Evolutionary conservation across 2,329 filamentous ascomycete species (phyloP), one percentile per base, ranked within the genome.

Genomic region (Neodidymelliopsis sp.): DNA sequence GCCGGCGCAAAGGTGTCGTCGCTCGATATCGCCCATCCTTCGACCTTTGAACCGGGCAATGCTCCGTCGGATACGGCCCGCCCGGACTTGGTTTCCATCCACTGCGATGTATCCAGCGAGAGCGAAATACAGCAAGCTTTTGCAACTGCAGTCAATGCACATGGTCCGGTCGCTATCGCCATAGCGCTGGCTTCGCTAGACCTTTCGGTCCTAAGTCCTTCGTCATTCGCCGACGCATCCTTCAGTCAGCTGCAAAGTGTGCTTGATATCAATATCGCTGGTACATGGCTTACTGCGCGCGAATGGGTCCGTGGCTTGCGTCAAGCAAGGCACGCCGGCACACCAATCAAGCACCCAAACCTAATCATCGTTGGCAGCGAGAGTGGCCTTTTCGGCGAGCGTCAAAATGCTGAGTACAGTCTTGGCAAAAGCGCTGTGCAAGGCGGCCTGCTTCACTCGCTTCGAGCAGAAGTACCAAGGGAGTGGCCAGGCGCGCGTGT

Each of bases 291-390:
- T 24, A 77, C 75, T 1, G 74, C 73, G 13, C 67, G 73, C 42
- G 67, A 69, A 18, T 79, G 77, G 77, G 55, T 78, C 5, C 58
- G 71, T 15, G 70, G 72, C 3, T 60, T 79, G 25, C 60, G 62
- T 9, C 48, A 59, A 19, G 60, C 60, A 20, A 54, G 60, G 19
- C 45, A 49, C 20, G 30, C 58, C 11, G 49, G 45, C 31, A 60
- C 40, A 13, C 25, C 45, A 23, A 15, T 57, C 38, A 44, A 30
- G 23, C 51, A 79, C 56, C 68, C 76, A 10, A 67, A 68, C 20
- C 59, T 78, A 28, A 66, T 79, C 16, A 71, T 80, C 24, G 73
- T 80, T 41, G 77, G 77, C 9, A 75, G 71, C 41, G 76, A 79
- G 57, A 73, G 73, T 36, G 76, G 77, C 1, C 63, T 67, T 36